Percentiles rank a stretch among this genome's conserved stretches.
Conservation (phyloP, 169 alveolate genomes). For the Perkinsus chesapeaki region DNA sequence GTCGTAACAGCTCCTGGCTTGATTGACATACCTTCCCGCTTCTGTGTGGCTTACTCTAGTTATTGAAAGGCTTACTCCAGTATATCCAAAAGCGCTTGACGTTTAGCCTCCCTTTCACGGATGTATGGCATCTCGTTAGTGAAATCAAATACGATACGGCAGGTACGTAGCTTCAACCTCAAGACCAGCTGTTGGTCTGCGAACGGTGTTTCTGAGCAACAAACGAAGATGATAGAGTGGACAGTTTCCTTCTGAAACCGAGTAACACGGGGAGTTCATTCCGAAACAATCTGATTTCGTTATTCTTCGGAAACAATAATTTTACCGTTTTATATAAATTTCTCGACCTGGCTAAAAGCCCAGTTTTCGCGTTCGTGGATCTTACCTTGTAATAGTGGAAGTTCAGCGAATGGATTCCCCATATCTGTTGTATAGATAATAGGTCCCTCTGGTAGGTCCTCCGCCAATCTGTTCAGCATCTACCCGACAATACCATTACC, state of each 20-base stretch:
- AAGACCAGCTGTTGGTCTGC: background rate
- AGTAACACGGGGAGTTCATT: too few species aligned
- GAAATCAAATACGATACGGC: conserved; percentile 63
- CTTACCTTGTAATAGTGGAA: background rate
- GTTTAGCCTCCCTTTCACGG: conserved; percentile 60
- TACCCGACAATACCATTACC: background rate
- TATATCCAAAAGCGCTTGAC: conserved; percentile 69
- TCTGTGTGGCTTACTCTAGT: background rate
- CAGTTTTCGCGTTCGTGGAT: too few species aligned
- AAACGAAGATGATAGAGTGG: too few species aligned
- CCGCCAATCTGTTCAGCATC: background rate
- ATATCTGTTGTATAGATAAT: background rate
- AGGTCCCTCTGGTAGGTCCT: background rate
- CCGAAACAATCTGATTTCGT: too few species aligned
- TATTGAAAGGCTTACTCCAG: conserved; percentile 46
- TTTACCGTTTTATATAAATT: too few species aligned
- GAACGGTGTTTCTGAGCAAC: background rate
- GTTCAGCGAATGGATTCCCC: background rate
- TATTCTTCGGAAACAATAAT: too few species aligned
- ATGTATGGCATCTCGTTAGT: conserved; percentile 19
- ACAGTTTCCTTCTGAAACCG: too few species aligned
- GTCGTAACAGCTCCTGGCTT: conserved; percentile 54
- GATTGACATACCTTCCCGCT: conserved; percentile 42
- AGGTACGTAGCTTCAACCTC: conserved; percentile 31
- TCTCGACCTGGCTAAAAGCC: too few species aligned